phyloP scores from a whole-genome alignment of 768 basidiomycete genomes.

The Floccularia luteovirens region DNA sequence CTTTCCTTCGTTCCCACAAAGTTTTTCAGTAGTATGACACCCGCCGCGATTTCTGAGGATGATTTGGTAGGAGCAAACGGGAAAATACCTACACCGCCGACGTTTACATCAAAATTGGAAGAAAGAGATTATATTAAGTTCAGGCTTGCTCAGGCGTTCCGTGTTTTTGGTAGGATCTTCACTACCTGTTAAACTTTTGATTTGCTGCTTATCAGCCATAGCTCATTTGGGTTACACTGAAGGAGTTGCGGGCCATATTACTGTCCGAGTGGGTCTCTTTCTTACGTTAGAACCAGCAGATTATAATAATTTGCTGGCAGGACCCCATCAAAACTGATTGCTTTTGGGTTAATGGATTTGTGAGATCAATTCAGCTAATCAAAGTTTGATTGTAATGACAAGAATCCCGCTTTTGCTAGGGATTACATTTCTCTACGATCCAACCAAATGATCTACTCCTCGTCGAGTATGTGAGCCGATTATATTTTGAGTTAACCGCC shows the following conservation, averaged over 20 bases:
- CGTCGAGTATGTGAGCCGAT: constrained; percentile 23
- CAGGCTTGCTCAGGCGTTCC: constrained; percentile 36
- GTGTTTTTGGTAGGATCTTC: constrained; percentile 31
- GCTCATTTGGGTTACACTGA: constrained; percentile 37
- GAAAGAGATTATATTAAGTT: constrained; percentile 36
- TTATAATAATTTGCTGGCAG: constrained; percentile 9
- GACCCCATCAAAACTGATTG: constrained; percentile 31
- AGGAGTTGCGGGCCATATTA: constrained; percentile 44
- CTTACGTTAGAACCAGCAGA: background rate
- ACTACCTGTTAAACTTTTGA: background rate
- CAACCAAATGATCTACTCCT: constrained; percentile 35
- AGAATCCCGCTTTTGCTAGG: constrained; percentile 14
- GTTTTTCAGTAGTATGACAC: too few species aligned
- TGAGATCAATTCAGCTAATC: constrained; percentile 8
- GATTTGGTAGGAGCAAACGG: too few species aligned
- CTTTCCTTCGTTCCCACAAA: too few species aligned
- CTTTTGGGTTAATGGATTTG: constrained; percentile 45
- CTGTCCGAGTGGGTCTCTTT: constrained; percentile 25
- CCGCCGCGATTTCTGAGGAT: too few species aligned
- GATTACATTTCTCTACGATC: constrained; percentile 37
- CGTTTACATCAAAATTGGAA: constrained; percentile 23
- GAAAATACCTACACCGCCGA: constrained; percentile 21
- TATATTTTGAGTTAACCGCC: background rate
- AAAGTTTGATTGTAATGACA: background rate
- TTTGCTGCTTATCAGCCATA: constrained; percentile 4